Base-by-base conservation (phyloP, 257 asterid genomes). In the Thymus mandschuricus region DNA sequence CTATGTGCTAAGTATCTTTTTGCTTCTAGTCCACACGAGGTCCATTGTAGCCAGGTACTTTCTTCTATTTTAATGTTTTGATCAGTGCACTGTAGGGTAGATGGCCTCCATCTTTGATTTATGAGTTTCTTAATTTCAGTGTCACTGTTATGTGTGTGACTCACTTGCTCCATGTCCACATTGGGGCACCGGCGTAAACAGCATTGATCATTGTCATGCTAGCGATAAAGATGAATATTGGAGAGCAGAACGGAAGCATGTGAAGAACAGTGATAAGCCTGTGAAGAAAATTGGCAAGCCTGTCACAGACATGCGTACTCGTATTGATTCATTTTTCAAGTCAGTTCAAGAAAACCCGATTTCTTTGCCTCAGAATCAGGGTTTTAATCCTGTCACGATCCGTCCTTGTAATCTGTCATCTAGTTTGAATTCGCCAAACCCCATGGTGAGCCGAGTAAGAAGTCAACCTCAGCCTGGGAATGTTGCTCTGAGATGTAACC, bases 61-160 rank as follows among this genome's bases (percentile, higher is more conserved):
- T 64, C 55, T 51, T 44, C 27, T 38, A 69, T 52, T 61, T 54
- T 66, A 41, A 27, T 44, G n/a, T 69, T 67, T 57, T 56, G 30
- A 52, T 54, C 40, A 10, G 30, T 40, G 62, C 33, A 33, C 10
- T 52, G 48, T n/a, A 30, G 59, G 31, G 76, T 43, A 15, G 60
- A 44, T 33, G 57, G 46, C 69, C 48, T 41, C 74, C 51, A 13
- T 75, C 15, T 65, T 70, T 76, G 80, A 76, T 73, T 59, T 48
- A 44, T 48, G 40, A 10, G 60, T 61, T 44, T 66, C 73, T 73
- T 61, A 67, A 80, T 82, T 81, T 76, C 93, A 94, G 99, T 94
- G 99, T 76, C 99, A 94, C 85, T 94, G 99, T 78, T 91, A 85
- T 75, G 95, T 94, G 57, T 94, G 97, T 49, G 97, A 91, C 83